A percentile compares a stretch with the other conserved stretches of the same genome.
phyloP scores from a whole-genome alignment of 805 yeast species.

The Priceomyces castillae region DNA sequence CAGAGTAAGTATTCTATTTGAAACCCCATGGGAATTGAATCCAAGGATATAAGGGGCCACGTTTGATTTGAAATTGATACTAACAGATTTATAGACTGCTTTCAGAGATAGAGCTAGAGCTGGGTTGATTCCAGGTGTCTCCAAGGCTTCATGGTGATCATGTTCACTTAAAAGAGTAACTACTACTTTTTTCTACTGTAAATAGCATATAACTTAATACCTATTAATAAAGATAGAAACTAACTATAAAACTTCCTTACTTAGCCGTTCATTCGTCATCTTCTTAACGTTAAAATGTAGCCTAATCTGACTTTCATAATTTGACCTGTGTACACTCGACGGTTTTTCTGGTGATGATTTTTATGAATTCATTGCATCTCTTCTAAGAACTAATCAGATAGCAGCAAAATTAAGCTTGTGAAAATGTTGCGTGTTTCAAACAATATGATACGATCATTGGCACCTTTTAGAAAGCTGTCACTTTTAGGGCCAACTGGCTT shows the following conservation, averaged over 20 bases:
- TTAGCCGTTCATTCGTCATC: no score
- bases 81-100: slow-evolving; percentile 30
- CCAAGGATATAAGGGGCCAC: no score
- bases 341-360: no score
- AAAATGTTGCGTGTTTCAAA: background rate
- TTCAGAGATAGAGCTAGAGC: slow-evolving; percentile 47
- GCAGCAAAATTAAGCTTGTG: no score
- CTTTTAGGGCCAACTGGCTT: background rate
- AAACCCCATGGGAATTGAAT: no score
- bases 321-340: no score
- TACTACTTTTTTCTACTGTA: background rate
- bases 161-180: background rate
- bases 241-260: no score
- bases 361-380: no score
- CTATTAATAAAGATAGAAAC: no score
- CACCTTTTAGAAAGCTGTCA: background rate
- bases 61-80: slow-evolving; percentile 14
- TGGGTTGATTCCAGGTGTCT: slow-evolving; percentile 45
- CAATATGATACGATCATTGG: background rate
- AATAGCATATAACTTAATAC: background rate
- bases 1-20: slow-evolving; percentile 39
- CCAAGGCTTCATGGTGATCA: slow-evolving; percentile 43
- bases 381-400: no score
- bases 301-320: no score
- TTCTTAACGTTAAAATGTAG: no score